Evolutionary conservation across 2,329 filamentous ascomycete genomes (phyloP), one percentile per base, ranked within the genome.

Genomic region (Myotisia sp.): DNA sequence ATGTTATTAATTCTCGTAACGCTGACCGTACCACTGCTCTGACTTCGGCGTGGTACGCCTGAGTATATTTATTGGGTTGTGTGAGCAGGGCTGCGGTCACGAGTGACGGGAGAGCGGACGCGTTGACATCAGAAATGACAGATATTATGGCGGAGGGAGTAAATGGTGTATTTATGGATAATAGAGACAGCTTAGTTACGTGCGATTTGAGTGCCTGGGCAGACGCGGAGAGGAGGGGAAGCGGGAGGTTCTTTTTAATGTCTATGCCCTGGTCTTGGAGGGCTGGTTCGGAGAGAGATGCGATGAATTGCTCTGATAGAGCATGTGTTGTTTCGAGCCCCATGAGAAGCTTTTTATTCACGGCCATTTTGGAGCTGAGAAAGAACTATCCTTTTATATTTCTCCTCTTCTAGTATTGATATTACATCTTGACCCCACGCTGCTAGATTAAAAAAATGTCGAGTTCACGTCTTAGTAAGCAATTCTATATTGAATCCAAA

Each of bases 151-250:
- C 86, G 1, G 76, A 75, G 0, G 82, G 76, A 0, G 85, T 90
- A 45, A 92, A 92, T 1, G 87, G 86, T 12, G 82, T 71, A 49
- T 82, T 93, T 49, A 92, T 79, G 1, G 90, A 71, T 8, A 95
- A 70, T 1, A 94, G 75, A 0, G 82, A 87, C 17, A 94, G 67
- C 42, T 92, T 93, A 4, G 85, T 93, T 2, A 77, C 72, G 51
- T 94, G 84, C 0, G 85, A 82, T 52, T 74, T 76, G 39, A 93
- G 72, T 4, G 92, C 66, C 17, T 68, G 71, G 1, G 82, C 71
- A 0, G 80, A 70, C 47, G 86, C 78, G 46, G 71, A 70, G 21
- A 86, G 73, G 38, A 87, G 67, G 9, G 73, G 60, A 16, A 93
- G 68, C n/a, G 58, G 54, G 35, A 60, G 55, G 23, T 56, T 54